Percentiles rank a stretch among this genome's conserved stretches.
phyloP scores from a whole-genome alignment of 2,329 filamentous ascomycete genomes.

The Claviceps maximensis region DNA sequence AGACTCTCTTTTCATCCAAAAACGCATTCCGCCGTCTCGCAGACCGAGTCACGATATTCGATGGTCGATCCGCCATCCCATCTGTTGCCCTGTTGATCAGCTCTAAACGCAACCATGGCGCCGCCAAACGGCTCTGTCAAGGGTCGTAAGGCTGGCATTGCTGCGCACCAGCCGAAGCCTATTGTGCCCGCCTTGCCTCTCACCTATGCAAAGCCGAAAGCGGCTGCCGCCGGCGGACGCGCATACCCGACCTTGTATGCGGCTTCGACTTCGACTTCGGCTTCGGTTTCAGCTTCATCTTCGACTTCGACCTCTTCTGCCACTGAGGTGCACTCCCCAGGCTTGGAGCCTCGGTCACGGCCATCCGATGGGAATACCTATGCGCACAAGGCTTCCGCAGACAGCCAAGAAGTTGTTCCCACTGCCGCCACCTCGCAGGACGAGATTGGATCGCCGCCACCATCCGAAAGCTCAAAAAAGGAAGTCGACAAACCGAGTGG shows the following conservation, averaged over 20 bases:
- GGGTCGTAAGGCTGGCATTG: constrained; percentile 17
- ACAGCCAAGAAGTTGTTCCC: not conserved
- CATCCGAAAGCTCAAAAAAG: not conserved
- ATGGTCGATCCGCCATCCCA: not conserved
- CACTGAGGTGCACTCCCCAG: not conserved
- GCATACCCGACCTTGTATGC: constrained; percentile 4
- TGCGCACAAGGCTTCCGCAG: not conserved
- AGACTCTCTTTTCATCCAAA: not conserved
- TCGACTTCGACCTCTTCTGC: constrained; percentile 8
- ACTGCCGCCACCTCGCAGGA: not conserved
- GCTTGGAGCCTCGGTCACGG: not conserved
- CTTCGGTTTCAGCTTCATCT: constrained; percentile 7
- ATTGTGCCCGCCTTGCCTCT: constrained; percentile 26
- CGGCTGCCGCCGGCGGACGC: constrained; percentile 16
- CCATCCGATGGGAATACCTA: not conserved
- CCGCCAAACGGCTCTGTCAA: constrained; percentile 20
- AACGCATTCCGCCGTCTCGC: not conserved
- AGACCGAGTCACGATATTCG: not conserved
- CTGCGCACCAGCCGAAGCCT: constrained; percentile 20
- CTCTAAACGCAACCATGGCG: constrained; percentile 15
- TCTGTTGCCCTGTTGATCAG: not conserved
- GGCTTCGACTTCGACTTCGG: not conserved
- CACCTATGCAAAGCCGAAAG: constrained; percentile 25
- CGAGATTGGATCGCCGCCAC: not conserved
- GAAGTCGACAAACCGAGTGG: not conserved